Conservation (phyloP, 176 grass and related monocot genomes). For the Chloris gayana region DNA sequence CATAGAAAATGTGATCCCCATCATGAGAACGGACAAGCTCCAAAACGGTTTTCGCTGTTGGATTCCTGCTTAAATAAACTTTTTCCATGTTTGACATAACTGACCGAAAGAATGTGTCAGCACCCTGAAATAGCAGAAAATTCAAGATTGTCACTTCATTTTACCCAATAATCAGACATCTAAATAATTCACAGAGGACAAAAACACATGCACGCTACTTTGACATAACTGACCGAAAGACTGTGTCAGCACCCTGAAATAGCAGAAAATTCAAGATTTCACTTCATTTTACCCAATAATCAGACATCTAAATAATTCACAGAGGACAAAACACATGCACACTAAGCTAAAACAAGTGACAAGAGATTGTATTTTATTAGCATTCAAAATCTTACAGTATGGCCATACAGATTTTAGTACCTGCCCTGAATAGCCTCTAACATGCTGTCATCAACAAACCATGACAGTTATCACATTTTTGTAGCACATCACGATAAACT, state of each 20-base stretch:
- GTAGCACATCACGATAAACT: background rate
- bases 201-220: constrained; percentile 28
- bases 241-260: constrained; percentile 74
- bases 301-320: background rate
- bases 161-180: background rate
- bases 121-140: constrained; percentile 64
- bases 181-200: constrained; percentile 1
- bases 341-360: background rate
- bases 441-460: background rate
- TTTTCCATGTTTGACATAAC: constrained; percentile 83
- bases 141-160: background rate
- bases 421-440: background rate
- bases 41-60: constrained; percentile 79
- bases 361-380: background rate
- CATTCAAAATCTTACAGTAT: background rate
- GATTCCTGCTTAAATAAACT: constrained; percentile 83
- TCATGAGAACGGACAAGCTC: constrained; percentile 78
- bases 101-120: constrained; percentile 72
- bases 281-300: constrained; percentile 2
- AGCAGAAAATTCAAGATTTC: constrained; percentile 27
- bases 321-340: constrained; percentile 6
- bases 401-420: constrained; percentile 1
- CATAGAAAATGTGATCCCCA: constrained; percentile 78
- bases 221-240: constrained; percentile 70
- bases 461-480: background rate